Evolutionary conservation across 345 rosid genomes (phyloP).

Genomic region (Physaria fendleri): DNA sequence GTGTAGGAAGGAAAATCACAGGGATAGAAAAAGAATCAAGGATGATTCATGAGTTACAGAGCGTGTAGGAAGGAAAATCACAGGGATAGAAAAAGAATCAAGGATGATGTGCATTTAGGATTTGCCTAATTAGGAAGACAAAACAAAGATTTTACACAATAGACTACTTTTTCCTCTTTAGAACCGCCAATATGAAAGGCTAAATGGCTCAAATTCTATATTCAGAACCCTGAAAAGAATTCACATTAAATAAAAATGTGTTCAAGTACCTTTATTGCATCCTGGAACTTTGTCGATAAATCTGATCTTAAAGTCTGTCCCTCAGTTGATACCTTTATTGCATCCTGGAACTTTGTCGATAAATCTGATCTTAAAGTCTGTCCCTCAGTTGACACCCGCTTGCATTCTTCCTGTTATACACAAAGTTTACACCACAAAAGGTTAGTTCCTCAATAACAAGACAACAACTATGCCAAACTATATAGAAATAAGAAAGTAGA

Average conservation of each 20-base stretch:
- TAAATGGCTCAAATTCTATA: neutral
- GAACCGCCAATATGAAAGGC: neutral
- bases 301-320: conserved; percentile 85
- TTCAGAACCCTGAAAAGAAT: neutral
- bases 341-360: conserved; percentile 87
- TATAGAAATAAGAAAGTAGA: neutral
- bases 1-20: neutral
- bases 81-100: neutral
- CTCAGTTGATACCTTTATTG: conserved; percentile 77
- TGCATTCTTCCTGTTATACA: conserved; percentile 81
- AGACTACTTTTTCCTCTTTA: neutral
- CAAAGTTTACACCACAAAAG: neutral
- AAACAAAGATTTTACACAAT: neutral
- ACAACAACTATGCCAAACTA: neutral
- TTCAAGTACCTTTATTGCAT: conserved; percentile 71
- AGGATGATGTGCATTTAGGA: neutral
- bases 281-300: conserved; percentile 81
- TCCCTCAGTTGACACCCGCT: conserved; percentile 78
- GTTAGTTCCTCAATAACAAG: neutral
- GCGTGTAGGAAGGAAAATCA: neutral
- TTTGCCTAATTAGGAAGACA: neutral
- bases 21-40: too few species aligned
- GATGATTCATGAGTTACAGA: neutral
- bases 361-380: conserved; percentile 80
- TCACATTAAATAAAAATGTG: neutral